A percentile compares a stretch with the other conserved stretches of the same genome.
Conservation (phyloP, 2,329 filamentous ascomycete species). For the Pseudocercospora fuligena region DNA sequence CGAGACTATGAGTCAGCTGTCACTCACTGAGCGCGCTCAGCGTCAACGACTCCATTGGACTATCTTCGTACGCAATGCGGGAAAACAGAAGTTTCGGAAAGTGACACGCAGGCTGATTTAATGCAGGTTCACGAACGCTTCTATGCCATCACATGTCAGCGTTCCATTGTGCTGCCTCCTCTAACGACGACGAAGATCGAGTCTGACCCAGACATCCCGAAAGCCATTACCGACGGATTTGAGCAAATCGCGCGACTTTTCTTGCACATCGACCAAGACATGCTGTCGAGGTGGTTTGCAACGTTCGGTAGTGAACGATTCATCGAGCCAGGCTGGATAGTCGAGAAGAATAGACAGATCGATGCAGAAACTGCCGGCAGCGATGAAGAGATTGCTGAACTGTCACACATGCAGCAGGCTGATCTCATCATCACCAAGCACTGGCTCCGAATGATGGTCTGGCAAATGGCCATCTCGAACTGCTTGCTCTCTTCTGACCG, state of each 20-base stretch:
- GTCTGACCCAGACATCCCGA: background rate
- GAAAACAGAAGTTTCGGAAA: background rate
- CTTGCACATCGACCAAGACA: constrained; percentile 11
- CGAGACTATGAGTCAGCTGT: constrained; percentile 11
- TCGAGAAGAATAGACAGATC: constrained; percentile 10
- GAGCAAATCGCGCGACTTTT: constrained; percentile 11
- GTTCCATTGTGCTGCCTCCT: constrained; percentile 12
- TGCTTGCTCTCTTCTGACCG: constrained; percentile 47
- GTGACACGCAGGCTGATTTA: constrained; percentile 36
- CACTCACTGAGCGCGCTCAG: constrained; percentile 20
- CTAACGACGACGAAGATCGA: constrained; percentile 4
- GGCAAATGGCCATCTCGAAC: constrained; percentile 55
- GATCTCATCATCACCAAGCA: constrained; percentile 57
- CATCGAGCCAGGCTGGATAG: constrained; percentile 13
- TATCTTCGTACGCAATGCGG: constrained; percentile 2
- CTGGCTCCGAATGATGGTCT: constrained; percentile 55
- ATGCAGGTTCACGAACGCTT: constrained; percentile 48
- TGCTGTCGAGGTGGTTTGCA: constrained; percentile 8
- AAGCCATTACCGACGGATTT: constrained; percentile 3
- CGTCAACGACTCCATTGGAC: constrained; percentile 15
- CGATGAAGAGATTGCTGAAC: constrained; percentile 38
- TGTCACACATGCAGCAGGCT: constrained; percentile 49
- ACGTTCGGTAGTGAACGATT: constrained; percentile 5
- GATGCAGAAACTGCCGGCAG: constrained; percentile 18
- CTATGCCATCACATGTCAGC: constrained; percentile 15